phyloP scores from a whole-genome alignment of 257 asterid genomes.

The Rhazya stricta region DNA sequence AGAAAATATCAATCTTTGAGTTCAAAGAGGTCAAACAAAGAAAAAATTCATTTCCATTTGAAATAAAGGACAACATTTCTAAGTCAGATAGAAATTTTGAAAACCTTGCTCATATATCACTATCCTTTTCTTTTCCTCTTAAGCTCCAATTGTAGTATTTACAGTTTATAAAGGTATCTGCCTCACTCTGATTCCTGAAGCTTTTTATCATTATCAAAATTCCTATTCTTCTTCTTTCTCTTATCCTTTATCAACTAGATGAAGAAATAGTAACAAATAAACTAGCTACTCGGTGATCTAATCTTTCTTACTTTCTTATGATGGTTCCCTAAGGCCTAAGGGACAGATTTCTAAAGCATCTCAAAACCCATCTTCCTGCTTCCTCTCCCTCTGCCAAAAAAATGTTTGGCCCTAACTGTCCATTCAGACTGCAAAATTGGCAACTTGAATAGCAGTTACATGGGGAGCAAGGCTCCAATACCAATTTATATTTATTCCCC shows the following conservation, averaged over 20 bases:
- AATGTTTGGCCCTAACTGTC: not conserved
- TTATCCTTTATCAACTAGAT: not conserved
- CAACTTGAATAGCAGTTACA: not conserved
- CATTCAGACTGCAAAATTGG: not conserved
- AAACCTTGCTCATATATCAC: not conserved
- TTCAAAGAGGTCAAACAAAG: not conserved
- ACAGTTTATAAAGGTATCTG: not conserved
- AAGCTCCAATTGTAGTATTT: not conserved
- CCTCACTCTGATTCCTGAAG: not conserved
- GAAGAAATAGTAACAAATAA: not conserved
- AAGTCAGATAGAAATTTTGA: not conserved
- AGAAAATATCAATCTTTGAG: not conserved
- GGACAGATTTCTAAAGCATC: not conserved
- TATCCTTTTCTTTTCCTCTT: not conserved
- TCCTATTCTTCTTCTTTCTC: not conserved
- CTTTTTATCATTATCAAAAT: not conserved
- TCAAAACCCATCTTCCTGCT: not conserved
- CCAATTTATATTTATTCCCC: not conserved
- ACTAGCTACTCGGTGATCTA: not conserved
- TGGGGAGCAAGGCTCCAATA: not conserved
- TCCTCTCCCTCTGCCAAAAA: not conserved
- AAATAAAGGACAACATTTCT: not conserved
- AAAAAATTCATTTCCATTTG: not conserved
- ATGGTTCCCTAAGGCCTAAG: not conserved
- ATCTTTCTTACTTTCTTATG: not conserved